Base-by-base conservation (phyloP, 257 asterid species). In the Fraxinus excelsior region DNA sequence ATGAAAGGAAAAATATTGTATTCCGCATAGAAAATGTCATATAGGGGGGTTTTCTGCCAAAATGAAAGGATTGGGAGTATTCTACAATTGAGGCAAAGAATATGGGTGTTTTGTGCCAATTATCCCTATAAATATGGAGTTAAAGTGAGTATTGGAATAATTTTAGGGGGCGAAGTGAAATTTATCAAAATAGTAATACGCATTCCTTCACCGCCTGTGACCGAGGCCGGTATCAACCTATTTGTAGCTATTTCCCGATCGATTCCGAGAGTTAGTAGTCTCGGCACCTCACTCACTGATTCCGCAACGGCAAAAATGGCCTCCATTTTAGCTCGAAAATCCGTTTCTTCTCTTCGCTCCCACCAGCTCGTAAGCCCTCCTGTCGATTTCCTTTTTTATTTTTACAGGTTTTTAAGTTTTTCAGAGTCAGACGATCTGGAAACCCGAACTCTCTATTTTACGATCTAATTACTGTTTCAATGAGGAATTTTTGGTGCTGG, bases 311-410 rank as follows among this genome's bases (percentile, higher is more conserved):
- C 78, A 77, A 67, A 69, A 49, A 93, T 93, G 97, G 93, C 97
- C 8, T 86, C 94, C 68, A 46, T 83, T 73, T 82, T 93, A 68
- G 97, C 97, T 81, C 96, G 97, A 78, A 93, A 85, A 85, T 90
- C 97, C 68, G 64, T 93, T 8, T 74, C 88, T 58, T 86, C 86
- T 71, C 76, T 93, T 64, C 97, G 93, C 80, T 81, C 96, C 80
- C 90, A 92, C 65, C 92, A 90, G 40, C 89, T 88, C 16, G 97
- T 91, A 80, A 85, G 91, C 66, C 74, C 34, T 68, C 74, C 51
- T 32, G 11, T 67, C 60, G 26, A 21, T 13, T 70, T 72, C 4
- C 60, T 37, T 68, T 29, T 34, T 62, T 29, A 1, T 29, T 7
- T 53, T 37, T 34, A 37, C 40, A 18, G 42, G 35, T 31, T 69